Conservation (phyloP, 2,329 filamentous ascomycete genomes). For the Nemania sp. region DNA sequence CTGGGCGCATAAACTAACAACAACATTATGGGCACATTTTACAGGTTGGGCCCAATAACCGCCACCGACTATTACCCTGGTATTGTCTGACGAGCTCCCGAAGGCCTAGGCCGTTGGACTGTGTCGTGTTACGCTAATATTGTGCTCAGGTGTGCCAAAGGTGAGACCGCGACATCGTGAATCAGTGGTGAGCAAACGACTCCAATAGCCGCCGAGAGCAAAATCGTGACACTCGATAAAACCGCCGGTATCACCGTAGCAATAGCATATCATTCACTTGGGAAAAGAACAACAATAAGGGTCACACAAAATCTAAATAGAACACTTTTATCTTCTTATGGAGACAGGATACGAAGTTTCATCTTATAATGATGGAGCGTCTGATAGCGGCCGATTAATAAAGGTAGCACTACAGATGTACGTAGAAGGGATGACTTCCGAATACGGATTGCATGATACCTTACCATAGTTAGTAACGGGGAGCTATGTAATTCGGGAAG, state of each 20-base stretch:
- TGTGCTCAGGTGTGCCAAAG: neutral
- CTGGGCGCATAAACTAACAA: neutral
- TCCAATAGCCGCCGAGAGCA: neutral
- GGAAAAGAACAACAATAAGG: neutral
- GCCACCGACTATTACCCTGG: neutral
- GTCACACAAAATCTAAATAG: too few species aligned
- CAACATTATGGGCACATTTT: neutral
- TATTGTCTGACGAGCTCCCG: neutral
- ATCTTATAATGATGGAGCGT: too few species aligned
- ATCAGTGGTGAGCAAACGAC: neutral
- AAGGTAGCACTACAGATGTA: too few species aligned
- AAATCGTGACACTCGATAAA: neutral
- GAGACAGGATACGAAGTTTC: too few species aligned
- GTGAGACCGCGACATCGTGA: neutral
- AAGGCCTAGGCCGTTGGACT: neutral
- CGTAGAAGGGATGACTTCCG: too few species aligned
- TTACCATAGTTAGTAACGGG: too few species aligned
- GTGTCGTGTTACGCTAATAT: neutral
- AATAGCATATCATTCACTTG: too few species aligned
- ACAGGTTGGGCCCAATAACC: neutral
- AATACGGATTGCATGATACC: too few species aligned
- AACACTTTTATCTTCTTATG: too few species aligned
- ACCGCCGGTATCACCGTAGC: neutral
- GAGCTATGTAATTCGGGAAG: too few species aligned
- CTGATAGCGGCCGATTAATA: too few species aligned